Percentiles rank a stretch among this genome's conserved stretches.
These are phyloP conservation scores for Larix kaempferi DNA, from an alignment of 75 land plant genomes.

Conservation along the genomic window DNA sequence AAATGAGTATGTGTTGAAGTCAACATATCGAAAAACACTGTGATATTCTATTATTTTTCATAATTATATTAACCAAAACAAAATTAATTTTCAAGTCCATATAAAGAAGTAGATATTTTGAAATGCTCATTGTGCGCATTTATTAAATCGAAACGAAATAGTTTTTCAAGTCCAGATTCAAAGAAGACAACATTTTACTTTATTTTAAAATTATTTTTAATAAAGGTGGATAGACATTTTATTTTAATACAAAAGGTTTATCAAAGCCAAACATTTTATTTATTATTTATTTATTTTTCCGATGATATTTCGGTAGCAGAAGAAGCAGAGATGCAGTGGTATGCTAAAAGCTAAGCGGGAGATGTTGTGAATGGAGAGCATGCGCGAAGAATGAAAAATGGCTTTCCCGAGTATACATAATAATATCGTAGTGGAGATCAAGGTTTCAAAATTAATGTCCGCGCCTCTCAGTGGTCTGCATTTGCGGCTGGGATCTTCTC, in stretches of 20 bases:
- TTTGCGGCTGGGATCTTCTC: not conserved
- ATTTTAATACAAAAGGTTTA: no score
- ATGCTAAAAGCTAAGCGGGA: not conserved
- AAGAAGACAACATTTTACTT: not conserved
- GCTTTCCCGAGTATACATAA: not conserved
- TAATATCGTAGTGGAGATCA: not conserved
- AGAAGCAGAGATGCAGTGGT: not conserved
- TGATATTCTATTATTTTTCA: not conserved
- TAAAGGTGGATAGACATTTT: no score
- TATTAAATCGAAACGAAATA: not conserved
- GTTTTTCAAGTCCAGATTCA: not conserved
- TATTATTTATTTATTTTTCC: not conserved
- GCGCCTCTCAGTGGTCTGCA: not conserved
- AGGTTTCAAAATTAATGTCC: not conserved
- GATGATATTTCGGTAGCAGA: not conserved
- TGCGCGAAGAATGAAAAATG: constrained; percentile 1
- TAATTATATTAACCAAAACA: not conserved
- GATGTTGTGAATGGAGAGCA: not conserved
- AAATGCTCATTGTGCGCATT: not conserved
- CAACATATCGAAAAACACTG: not conserved
- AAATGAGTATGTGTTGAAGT: constrained; percentile 6
- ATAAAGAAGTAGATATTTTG: not conserved
- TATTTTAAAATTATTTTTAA: no score
- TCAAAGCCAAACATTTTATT: not conserved
- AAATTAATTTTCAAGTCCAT: constrained; percentile 6